These are phyloP conservation scores for Rhododendron ferrugineum DNA, from an alignment of 148 eudicot genomes.

Conservation along the genomic window DNA sequence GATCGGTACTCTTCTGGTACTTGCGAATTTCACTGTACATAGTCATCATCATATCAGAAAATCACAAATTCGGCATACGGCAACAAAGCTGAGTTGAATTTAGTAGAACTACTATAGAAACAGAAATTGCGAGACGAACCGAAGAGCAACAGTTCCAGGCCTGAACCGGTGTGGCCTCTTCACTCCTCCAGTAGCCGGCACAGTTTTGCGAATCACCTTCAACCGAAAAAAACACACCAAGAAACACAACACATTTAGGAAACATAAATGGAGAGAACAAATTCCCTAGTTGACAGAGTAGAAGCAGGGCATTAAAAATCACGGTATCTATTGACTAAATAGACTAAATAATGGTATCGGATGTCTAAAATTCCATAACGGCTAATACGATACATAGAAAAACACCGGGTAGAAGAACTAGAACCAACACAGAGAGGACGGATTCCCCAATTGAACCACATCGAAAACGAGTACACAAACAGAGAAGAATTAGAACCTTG, in stretches of 20 bases:
- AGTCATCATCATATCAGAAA: neutral
- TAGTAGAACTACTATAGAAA: neutral
- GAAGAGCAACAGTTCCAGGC: slow-evolving; percentile 13
- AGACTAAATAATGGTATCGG: neutral
- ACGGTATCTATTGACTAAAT: neutral
- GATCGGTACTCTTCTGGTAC: slow-evolving; percentile 21
- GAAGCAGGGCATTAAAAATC: neutral
- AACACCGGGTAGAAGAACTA: no score
- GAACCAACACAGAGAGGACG: neutral
- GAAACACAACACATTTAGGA: neutral
- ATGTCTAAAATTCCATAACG: neutral
- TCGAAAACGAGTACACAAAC: neutral
- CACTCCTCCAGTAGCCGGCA: slow-evolving; percentile 23
- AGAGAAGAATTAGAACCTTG: slow-evolving; percentile 13
- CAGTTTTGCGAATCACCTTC: slow-evolving; percentile 20
- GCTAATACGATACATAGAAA: neutral
- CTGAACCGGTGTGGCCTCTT: slow-evolving; percentile 14
- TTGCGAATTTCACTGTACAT: slow-evolving; percentile 17
- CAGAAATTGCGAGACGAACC: neutral
- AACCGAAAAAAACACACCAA: neutral
- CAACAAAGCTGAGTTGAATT: neutral
- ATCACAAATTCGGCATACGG: neutral
- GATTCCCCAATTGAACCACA: neutral
- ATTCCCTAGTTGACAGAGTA: no score
- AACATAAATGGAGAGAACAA: neutral